Percentiles rank a stretch among this genome's conserved stretches.
Evolutionary conservation across 2,329 filamentous ascomycete genomes (phyloP).

Genomic region (Dactylonectria estremocensis): DNA sequence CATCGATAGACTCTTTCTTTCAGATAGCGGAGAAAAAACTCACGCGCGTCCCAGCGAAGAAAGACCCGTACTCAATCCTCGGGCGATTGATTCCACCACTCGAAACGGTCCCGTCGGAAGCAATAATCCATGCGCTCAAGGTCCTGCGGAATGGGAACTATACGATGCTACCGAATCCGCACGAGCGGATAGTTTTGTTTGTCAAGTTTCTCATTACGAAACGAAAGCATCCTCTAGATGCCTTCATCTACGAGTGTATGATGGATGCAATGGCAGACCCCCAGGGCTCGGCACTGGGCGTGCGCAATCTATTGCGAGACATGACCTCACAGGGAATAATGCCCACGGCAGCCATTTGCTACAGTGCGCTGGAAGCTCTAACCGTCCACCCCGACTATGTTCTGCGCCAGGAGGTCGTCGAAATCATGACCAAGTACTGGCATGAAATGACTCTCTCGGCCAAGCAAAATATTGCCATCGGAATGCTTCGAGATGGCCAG

Average conservation of each 20-base stretch:
- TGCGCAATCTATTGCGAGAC: constrained; percentile 78
- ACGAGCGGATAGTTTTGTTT: constrained; percentile 56
- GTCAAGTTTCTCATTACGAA: constrained; percentile 72
- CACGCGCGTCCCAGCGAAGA: not conserved
- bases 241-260: constrained; percentile 80
- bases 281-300: constrained; percentile 76
- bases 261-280: constrained; percentile 80
- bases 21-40: not conserved
- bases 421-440: constrained; percentile 83
- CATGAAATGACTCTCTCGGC: constrained; percentile 66
- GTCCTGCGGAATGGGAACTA: constrained; percentile 45
- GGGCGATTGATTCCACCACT: not conserved
- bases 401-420: constrained; percentile 78
- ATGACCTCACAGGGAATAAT: constrained; percentile 76
- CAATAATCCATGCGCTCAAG: constrained; percentile 49
- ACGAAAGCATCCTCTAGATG: constrained; percentile 69
- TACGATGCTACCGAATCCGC: constrained; percentile 42
- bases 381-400: constrained; percentile 90
- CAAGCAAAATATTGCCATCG: constrained; percentile 78
- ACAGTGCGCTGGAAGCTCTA: constrained; percentile 80
- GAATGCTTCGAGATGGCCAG: constrained; percentile 84
- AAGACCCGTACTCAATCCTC: constrained; percentile 3
- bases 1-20: constrained; percentile 23
- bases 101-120: constrained; percentile 5
- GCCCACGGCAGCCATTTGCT: constrained; percentile 77